Evolutionary conservation across 1,284 basidiomycete genomes (phyloP), one percentile per base, ranked within the genome.

Genomic region (Quambalaria eucalypti): DNA sequence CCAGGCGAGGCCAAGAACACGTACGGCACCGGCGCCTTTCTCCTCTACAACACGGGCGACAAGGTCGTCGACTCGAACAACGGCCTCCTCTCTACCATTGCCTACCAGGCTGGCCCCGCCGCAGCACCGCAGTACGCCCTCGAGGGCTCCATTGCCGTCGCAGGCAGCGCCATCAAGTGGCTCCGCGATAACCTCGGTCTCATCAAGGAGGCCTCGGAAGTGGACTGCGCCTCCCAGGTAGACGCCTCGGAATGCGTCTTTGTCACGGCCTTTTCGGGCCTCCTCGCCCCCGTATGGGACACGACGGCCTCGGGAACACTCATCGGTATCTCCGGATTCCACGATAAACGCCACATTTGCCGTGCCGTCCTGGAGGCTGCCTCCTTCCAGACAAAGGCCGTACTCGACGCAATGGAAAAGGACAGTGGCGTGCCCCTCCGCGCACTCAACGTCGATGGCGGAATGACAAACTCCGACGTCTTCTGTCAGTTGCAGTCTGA

Each of bases 131-230:
- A 90, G 3, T 98, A 97, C 74, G 92, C 93, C 1, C 79, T 98
- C 46, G 93, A 98, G 77, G 93, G 93, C 4, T 88, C 87, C 59
- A 91, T 97, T 65, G 89, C 88, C 31, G 95, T 97, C 28, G 92
- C 91, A 10, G 93, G 93, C 33, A 88, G 87, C 62, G 90, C 90
- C 8, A 85, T 98, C 76, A 92, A 95, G 78, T 98, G 93, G 83
- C 80, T 98, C 9, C 86, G 93, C 28, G 95, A 98, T 78, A 86
- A 87, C 33, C 84, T 98, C 81, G 79, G 81, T 25, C 78, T 98
- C 62, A 93, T 98, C 71, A 78, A 84, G 42, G 82, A 85, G 38
- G 87, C 90, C 0, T 77, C 77, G 19, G 88, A 97, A 58, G 87
- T 97, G 69, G 81, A 81, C 16, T 82, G 97, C 38, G 92, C 90